Base-by-base conservation (phyloP, 805 yeast species). In the Clavispora fructus region DNA sequence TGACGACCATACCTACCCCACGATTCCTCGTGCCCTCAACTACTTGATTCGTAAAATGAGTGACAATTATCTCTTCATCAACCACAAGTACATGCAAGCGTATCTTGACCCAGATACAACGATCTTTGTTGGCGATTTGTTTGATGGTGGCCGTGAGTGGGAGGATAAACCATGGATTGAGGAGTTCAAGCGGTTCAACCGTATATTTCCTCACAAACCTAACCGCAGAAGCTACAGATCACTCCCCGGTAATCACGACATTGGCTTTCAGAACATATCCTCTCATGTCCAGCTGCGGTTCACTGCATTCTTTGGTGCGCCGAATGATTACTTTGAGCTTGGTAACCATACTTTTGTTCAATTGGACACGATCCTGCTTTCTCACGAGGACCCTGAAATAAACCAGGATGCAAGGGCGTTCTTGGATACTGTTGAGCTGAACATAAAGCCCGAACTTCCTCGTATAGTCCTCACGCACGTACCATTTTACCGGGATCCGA, bases 111-210 rank as follows among this genome's bases (percentile, higher is more conserved):
- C 98, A 0, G 85, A 90, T 57, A 71, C 85, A 1, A 80, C 82
- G 5, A 65, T 92, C 6, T 92, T 89, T 60, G 67, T 94, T 26
- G 99, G 99, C 2, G 99, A 94, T 62, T 64, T 92, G 55, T 86
- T 92, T 61, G 99, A 94, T 65, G 97, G 97, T 11, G 98, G 98
- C 0, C 74, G 99, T 47, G 84, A 83, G 45, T 90, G 96, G 92
- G 79, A 77, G 35, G 80, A 79, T 50, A 75, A 75, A 30, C 60
- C 53, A 9, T 89, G 96, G 95, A 65, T 78, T 45, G 67, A 72
- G 12, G 98, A 94, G 63, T 83, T 75, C 56, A 58, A 63, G 17
- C 69, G 99, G 43, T 94, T 86, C 63, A 75, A 79, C 52, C 51
- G 62, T 1, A 78, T 94, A 4, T 92, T 87, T 63, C 83, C 85